phyloP scores from a whole-genome alignment of 2,329 filamentous ascomycete genomes.

The Neoarthrinium moseri region DNA sequence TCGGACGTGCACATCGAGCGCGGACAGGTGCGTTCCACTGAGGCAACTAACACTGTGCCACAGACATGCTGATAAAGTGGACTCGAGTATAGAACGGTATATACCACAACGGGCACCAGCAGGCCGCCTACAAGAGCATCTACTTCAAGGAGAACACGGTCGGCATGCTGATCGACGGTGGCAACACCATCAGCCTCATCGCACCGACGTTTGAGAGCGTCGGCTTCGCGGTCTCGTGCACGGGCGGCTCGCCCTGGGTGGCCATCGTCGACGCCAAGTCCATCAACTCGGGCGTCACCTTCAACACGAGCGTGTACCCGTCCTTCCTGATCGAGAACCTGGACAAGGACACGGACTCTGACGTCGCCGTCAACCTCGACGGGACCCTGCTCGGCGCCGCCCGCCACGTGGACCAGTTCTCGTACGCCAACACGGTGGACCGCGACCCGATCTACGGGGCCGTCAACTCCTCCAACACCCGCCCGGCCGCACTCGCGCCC shows the following conservation, averaged over 20 bases:
- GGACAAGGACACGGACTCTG: slow-evolving; percentile 35
- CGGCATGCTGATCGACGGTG: slow-evolving; percentile 35
- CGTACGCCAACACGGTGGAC: slow-evolving; percentile 41
- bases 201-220: slow-evolving; percentile 38
- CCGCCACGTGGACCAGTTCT: slow-evolving; percentile 36
- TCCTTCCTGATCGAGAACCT: slow-evolving; percentile 44
- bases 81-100: slow-evolving; percentile 35
- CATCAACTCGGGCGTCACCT: slow-evolving; percentile 39
- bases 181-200: slow-evolving; percentile 38
- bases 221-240: slow-evolving; percentile 34
- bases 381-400: slow-evolving; percentile 28
- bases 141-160: slow-evolving; percentile 41
- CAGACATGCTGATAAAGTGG: slow-evolving; percentile 8
- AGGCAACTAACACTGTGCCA: not conserved
- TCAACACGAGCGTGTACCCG: slow-evolving; percentile 34
- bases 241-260: slow-evolving; percentile 37
- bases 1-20: slow-evolving; percentile 39
- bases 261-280: slow-evolving; percentile 38
- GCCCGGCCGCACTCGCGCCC: slow-evolving; percentile 35
- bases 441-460: slow-evolving; percentile 37
- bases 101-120: slow-evolving; percentile 41
- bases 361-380: slow-evolving; percentile 31
- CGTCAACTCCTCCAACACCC: slow-evolving; percentile 25
- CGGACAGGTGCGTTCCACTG: slow-evolving; percentile 29
- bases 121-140: slow-evolving; percentile 41